Conservation (phyloP, 306 rosid species). For the Crataegus laevigata region DNA sequence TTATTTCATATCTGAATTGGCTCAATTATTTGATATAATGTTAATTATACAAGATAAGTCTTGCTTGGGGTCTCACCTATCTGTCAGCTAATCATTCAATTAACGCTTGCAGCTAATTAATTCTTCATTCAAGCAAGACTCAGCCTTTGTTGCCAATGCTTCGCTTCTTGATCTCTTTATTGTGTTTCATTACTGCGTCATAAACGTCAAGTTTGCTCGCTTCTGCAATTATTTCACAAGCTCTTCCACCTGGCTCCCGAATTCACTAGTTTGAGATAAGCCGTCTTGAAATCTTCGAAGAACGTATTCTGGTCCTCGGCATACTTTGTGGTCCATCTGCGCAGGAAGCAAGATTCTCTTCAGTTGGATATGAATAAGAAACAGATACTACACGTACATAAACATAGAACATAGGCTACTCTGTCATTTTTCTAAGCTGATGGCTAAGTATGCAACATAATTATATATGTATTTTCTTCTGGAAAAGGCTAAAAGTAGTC, state of each 20-base stretch:
- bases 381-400: background rate
- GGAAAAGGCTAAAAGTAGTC: too few species aligned
- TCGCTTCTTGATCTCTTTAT: background rate
- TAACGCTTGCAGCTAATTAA: conserved; percentile 3
- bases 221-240: conserved; percentile 22
- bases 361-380: conserved; percentile 15
- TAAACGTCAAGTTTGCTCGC: background rate
- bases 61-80: background rate
- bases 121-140: background rate
- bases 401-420: background rate
- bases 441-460: background rate
- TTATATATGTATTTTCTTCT: too few species aligned
- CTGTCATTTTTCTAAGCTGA: background rate
- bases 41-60: background rate
- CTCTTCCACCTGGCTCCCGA: conserved; percentile 77
- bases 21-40: background rate
- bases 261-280: conserved; percentile 80
- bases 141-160: background rate
- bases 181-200: background rate
- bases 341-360: conserved; percentile 16
- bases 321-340: conserved; percentile 79
- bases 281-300: conserved; percentile 79
- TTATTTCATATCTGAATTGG: background rate
- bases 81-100: conserved; percentile 16
- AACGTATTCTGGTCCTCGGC: conserved; percentile 61